Conservation (phyloP, 257 asterid genomes). For the Solanum microdontum region DNA sequence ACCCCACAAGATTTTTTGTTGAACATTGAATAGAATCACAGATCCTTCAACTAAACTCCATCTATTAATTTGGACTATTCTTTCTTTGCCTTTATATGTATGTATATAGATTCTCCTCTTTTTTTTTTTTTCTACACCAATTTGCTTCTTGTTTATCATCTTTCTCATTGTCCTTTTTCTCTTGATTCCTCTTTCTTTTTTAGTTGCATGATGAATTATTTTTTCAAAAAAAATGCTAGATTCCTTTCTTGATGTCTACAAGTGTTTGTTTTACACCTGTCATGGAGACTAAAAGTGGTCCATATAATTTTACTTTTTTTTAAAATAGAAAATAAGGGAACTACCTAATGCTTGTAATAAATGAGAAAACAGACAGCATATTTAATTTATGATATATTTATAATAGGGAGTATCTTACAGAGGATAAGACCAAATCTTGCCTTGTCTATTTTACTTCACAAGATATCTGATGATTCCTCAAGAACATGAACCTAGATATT, state of each 20-base stretch:
- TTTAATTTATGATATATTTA: neutral
- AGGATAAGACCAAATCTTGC: constrained; percentile 17
- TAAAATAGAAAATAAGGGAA: neutral
- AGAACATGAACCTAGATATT: neutral
- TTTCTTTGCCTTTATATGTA: neutral
- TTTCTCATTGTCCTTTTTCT: neutral
- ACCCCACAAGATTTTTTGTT: neutral
- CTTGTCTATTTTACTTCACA: neutral
- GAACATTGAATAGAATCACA: neutral
- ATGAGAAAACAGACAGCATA: constrained; percentile 6
- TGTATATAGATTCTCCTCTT: neutral
- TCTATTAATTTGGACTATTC: neutral
- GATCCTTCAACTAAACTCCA: neutral
- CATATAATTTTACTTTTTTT: neutral
- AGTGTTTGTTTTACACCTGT: neutral
- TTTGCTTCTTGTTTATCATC: neutral
- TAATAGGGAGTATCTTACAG: neutral
- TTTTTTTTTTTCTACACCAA: neutral
- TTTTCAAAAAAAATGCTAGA: neutral
- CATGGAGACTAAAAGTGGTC: neutral
- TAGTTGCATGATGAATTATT: neutral
- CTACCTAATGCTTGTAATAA: constrained; percentile 7
- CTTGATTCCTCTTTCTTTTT: neutral
- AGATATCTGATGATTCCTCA: neutral
- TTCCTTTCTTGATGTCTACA: neutral